Evolutionary conservation across 2,329 filamentous ascomycete genomes (phyloP).

Genomic region (Colletotrichum plurivorum): DNA sequence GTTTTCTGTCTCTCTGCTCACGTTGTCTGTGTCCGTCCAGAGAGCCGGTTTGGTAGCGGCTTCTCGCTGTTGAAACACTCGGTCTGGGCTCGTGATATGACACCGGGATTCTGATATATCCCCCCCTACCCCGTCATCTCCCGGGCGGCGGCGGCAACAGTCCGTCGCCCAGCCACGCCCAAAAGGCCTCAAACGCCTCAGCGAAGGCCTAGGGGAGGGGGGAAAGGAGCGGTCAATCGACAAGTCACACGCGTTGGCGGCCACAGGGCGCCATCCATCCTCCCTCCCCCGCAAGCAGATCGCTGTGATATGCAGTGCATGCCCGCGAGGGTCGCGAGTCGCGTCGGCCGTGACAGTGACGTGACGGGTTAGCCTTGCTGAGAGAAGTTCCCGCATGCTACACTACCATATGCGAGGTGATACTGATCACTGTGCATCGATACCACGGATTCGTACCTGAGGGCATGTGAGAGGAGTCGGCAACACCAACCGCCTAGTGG

Average conservation of each 20-base stretch:
- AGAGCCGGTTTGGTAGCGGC: constrained; percentile 22
- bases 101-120: constrained; percentile 32
- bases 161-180: constrained; percentile 21
- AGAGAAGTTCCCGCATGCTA: constrained; percentile 18
- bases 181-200: constrained; percentile 6
- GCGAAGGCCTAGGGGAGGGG: background rate
- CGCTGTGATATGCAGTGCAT: constrained; percentile 22
- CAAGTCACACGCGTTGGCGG: constrained; percentile 19
- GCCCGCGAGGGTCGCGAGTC: constrained; percentile 23
- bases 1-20: background rate
- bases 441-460: constrained; percentile 2
- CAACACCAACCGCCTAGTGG: constrained; percentile 6
- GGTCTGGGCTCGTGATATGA: constrained; percentile 30
- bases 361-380: constrained; percentile 30
- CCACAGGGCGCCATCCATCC: constrained; percentile 13
- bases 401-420: constrained; percentile 32
- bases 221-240: constrained; percentile 35
- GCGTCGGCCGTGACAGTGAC: constrained; percentile 28
- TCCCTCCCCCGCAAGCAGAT: constrained; percentile 8
- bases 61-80: constrained; percentile 36
- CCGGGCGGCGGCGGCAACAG: constrained; percentile 11
- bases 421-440: constrained; percentile 24
- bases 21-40: constrained; percentile 11
- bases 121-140: constrained; percentile 28
- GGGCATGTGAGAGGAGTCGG: background rate